A percentile compares a stretch with the other conserved stretches of the same genome.
phyloP scores from a whole-genome alignment of 495 filamentous ascomycete species.

The Penicillium manginii region DNA sequence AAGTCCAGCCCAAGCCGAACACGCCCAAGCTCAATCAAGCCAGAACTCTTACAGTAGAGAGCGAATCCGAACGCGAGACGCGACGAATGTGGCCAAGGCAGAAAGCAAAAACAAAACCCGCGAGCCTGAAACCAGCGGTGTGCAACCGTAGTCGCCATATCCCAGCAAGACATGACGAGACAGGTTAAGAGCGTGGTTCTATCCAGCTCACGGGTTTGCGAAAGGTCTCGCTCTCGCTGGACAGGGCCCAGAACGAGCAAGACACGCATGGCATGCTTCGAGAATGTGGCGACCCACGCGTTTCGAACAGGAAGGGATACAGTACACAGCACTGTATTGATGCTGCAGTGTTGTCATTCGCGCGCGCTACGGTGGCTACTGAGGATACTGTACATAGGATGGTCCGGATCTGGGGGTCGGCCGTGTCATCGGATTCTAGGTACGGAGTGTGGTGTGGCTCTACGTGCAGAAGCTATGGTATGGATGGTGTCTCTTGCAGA shows the following conservation, averaged over 20 bases:
- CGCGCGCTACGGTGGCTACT: not conserved
- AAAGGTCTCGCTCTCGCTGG: not conserved
- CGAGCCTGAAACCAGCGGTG: slow-evolving; percentile 18
- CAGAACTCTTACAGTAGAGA: not conserved
- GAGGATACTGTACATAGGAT: no score
- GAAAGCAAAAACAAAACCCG: not conserved
- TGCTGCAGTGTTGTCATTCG: no score
- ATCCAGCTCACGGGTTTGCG: no score
- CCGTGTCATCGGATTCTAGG: no score
- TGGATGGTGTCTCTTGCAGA: not conserved
- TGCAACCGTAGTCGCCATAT: slow-evolving; percentile 6
- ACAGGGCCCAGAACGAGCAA: not conserved
- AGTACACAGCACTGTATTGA: no score
- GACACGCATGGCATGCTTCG: slow-evolving; percentile 24
- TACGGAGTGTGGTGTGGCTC: no score
- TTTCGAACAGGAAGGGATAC: not conserved
- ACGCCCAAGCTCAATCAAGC: not conserved
- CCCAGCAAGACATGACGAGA: not conserved
- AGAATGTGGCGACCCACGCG: slow-evolving; percentile 26
- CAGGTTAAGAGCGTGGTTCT: no score
- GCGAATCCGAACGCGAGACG: no score
- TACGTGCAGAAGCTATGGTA: no score
- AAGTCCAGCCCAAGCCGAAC: not conserved
- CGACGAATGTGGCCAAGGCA: not conserved
- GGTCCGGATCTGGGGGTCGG: no score